Base-by-base conservation (phyloP, 208 protist genomes). In the Leishmania guyanensis region DNA sequence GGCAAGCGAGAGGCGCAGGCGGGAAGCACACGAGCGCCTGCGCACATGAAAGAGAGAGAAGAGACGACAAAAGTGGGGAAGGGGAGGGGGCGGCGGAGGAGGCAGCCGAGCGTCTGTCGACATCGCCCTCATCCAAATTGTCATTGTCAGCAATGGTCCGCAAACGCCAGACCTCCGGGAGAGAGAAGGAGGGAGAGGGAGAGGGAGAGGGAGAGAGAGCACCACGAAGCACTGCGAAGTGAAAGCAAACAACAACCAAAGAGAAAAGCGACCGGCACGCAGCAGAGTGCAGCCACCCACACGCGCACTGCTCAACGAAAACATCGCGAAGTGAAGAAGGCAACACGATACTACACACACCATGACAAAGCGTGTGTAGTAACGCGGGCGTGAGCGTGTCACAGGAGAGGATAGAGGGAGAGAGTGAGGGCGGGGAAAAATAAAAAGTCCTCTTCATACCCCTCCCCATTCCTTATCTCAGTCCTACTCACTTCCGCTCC, bases 401-500 rank as follows among this genome's bases (percentile, higher is more conserved):
- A 26, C 5, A 62, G n/a, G 5, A 12, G 56, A 29, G 56, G 22
- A 5, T 39, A n/a, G 54, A 8, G 54, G 20, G 14, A 58, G 10
- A 22, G 8, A 16, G 54, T 12, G 29, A 71, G 39, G 17, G 48
- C 5, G 66, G 8, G 48, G 33, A 69, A 17, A 48, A 22, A 64
- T 6, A 46, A 50, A 33, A 73, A 33, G 46, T 9, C 2, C 4
- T 22, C 53, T 56, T n/a, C 26, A 29, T n/a, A n/a, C 62, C 46
- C 58, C 39, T 22, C 50, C 33, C 10, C 20, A 8, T 36, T 48
- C 48, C 20, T 3, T 17, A 9, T 16, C n/a, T 16, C 14, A 10
- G 2, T 39, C 66, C 46, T 26, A 39, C n/a, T 69, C 46, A 83
- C 69, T 81, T 87, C 1, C 54, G 51, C 10, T 84, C 84, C 69